These are phyloP conservation scores for Xerocomellus chrysenteron DNA, from an alignment of 768 basidiomycete species.

Conservation along the genomic window DNA sequence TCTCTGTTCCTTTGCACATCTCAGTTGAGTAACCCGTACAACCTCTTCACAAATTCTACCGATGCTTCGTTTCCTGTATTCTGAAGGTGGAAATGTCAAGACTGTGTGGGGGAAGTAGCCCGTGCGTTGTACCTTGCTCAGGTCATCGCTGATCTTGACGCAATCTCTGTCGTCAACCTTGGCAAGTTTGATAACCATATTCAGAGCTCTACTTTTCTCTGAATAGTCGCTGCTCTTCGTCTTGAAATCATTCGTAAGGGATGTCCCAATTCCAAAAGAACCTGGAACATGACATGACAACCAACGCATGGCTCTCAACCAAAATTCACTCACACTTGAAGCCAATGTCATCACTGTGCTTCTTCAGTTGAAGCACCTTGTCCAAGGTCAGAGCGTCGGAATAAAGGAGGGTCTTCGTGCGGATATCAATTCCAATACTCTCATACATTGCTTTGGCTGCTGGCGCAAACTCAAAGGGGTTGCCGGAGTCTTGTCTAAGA, in stretches of 20 bases:
- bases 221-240: constrained; percentile 40
- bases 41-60: constrained; percentile 55
- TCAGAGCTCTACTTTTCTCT: constrained; percentile 77
- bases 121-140: constrained; percentile 58
- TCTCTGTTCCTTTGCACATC: background rate
- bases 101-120: background rate
- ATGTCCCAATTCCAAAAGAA: constrained; percentile 92
- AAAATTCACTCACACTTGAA: constrained; percentile 48
- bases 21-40: constrained; percentile 11
- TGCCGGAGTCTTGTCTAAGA: constrained; percentile 92
- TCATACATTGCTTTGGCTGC: constrained; percentile 72
- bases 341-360: constrained; percentile 72
- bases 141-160: constrained; percentile 93
- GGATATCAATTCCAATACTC: constrained; percentile 63
- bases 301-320: no score
- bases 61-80: constrained; percentile 67
- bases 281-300: constrained; percentile 41
- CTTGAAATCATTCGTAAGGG: constrained; percentile 85
- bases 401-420: constrained; percentile 72
- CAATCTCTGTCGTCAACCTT: constrained; percentile 72
- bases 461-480: constrained; percentile 79
- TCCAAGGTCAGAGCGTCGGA: constrained; percentile 80
- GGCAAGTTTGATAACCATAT: constrained; percentile 93
- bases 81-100: constrained; percentile 34
- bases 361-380: constrained; percentile 65